Evolutionary conservation across 345 rosid genomes (phyloP), one percentile per base, ranked within the genome.

Genomic region (Psidium guajava): DNA sequence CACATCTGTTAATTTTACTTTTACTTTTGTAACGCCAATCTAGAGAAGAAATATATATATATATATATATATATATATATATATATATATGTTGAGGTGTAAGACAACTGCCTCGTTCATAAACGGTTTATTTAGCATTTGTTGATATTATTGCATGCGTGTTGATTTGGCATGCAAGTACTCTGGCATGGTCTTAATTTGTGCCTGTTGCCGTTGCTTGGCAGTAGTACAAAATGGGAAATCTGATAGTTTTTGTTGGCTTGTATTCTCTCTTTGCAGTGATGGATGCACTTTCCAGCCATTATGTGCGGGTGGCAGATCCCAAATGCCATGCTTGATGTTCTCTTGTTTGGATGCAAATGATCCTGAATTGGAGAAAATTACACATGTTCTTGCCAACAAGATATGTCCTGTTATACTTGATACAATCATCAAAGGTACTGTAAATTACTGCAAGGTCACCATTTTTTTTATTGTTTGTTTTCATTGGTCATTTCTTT

Each of bases 351-450:
- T 88, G 86, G 94, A 91, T 85, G 82, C 85, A 73, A 55, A 69
- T n/a, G 91, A 88, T 82, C 69, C 84, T 85, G 89, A 88, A 81
- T 84, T 96, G 42, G 96, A 95, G 86, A 88, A 77, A 59, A 86
- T 87, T 80, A 84, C 89, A 52, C 89, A 92, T 85, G 81, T 93
- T 83, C 93, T 96, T 84, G 91, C 95, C 82, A 91, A 93, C 85
- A 86, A 89, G 73, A 90, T 97, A 58, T 97, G 91, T 89, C 98
- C 98, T 22, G 94, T 92, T 88, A 87, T 97, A 84, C 87, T 93
- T 83, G 95, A 95, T 85, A 92, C 98, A 53, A 90, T 94, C 59
- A 92, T 97, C 91, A 97, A 96, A 94, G 99, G 99, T 97, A 91
- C 56, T 24, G 13, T 69, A 69, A 21, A 69, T 69, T 36, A 18